These are phyloP conservation scores for Linnemannia elongata DNA, from an alignment of 192 early-diverging fungal genomes.

Conservation along the genomic window DNA sequence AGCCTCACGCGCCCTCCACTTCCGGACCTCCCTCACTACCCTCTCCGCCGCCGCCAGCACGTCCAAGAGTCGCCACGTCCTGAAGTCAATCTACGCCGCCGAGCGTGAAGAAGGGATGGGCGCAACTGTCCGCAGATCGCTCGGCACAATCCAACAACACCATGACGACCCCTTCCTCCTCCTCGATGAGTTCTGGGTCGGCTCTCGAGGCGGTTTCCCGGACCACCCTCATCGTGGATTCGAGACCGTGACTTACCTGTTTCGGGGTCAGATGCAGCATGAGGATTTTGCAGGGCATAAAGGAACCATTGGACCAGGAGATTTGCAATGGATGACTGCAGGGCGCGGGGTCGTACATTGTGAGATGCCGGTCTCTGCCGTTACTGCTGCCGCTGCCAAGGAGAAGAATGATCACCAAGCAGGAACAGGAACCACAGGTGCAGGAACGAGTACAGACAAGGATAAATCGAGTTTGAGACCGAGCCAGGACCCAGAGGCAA, in stretches of 20 bases:
- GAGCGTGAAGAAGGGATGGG: constrained; percentile 85
- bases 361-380: constrained; percentile 72
- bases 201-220: constrained; percentile 66
- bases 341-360: constrained; percentile 81
- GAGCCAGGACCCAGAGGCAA: constrained; percentile 4
- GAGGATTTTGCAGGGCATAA: constrained; percentile 84
- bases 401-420: constrained; percentile 46
- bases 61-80: constrained; percentile 41
- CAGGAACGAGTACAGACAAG: not conserved
- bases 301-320: constrained; percentile 75
- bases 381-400: not conserved
- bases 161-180: constrained; percentile 93
- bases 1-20: not conserved
- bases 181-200: constrained; percentile 77
- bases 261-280: constrained; percentile 78
- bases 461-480: not conserved
- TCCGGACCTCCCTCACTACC: not conserved
- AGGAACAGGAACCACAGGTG: constrained; percentile 30
- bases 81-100: constrained; percentile 59
- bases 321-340: constrained; percentile 86
- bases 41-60: not conserved
- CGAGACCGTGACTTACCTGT: constrained; percentile 82
- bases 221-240: constrained; percentile 89
- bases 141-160: constrained; percentile 74
- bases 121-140: constrained; percentile 82